These are phyloP conservation scores for Anthostomella pinea DNA, from an alignment of 2,329 filamentous ascomycete genomes.

Conservation along the genomic window DNA sequence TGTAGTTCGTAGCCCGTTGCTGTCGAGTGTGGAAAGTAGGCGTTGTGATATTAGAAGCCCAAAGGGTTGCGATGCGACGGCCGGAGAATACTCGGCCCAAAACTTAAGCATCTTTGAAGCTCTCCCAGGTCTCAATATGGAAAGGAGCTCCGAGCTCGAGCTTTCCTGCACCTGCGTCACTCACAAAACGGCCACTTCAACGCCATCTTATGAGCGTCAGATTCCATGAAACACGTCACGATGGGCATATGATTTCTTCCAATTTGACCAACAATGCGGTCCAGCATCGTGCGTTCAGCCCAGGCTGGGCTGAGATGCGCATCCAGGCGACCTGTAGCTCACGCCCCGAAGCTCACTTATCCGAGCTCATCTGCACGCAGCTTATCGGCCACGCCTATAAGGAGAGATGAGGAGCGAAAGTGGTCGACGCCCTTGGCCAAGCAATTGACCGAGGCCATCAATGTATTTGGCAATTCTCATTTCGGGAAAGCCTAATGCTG, in stretches of 20 bases:
- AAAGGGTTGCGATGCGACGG: conserved; percentile 13
- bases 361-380: conserved; percentile 17
- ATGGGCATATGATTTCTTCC: conserved; percentile 6
- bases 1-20: too few relatives aligned
- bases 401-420: conserved; percentile 48
- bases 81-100: conserved; percentile 25
- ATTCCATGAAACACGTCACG: too few relatives aligned
- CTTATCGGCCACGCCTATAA: conserved; percentile 29
- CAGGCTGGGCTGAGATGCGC: conserved; percentile 23
- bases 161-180: neutral
- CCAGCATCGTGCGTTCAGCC: conserved; percentile 19
- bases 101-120: conserved; percentile 16
- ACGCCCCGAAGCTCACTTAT: conserved; percentile 12
- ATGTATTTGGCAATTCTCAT: conserved; percentile 49
- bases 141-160: conserved; percentile 8
- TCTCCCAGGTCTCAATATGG: conserved; percentile 15
- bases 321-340: conserved; percentile 13
- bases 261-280: conserved; percentile 23
- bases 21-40: conserved; percentile 1
- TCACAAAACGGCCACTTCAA: too few relatives aligned
- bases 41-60: conserved; percentile 4
- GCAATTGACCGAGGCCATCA: conserved; percentile 81
- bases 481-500: conserved; percentile 13
- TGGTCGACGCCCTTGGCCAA: conserved; percentile 95
- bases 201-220: too few relatives aligned